Evolutionary conservation across 176 grass and related monocot species (phyloP), one percentile per base, ranked within the genome.

Genomic region (Tillandsia leiboldiana): DNA sequence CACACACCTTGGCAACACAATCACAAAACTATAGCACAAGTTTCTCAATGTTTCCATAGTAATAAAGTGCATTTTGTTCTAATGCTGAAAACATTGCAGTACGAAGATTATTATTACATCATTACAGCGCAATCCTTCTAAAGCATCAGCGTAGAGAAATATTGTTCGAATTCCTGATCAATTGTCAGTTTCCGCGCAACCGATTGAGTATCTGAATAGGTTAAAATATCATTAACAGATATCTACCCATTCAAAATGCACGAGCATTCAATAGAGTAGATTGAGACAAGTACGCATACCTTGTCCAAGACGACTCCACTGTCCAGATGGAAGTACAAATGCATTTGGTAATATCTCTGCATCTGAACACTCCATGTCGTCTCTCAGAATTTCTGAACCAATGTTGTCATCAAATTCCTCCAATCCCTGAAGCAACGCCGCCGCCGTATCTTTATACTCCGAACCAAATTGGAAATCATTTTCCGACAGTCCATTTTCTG

Each of bases 161-260:
- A 96, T 66, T 90, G 87, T 71, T 90, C 87, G 17, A 85, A 96
- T 83, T 87, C 87, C 75, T 83, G 87, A 87, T 96, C 91, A 33
- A 96, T 85, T 3, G 91, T 85, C 48, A 80, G 66, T 42, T 79
- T 80, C 56, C 70, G 78, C 23, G 83, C 78, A 26, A 51, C 68
- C 58, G 68, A 72, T 75, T 78, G 50, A 71, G 76, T 70, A 67
- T 52, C 49, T 50, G 77, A 68, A 79, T 13, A 11, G 68, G 79
- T 3, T 9, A 20, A 29, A 48, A 80, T 78, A 84, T 53, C 63
- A 54, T 5, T 18, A 13, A 56, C 42, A 24, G 24, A 24, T 24
- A 69, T 75, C 17, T 51, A 78, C 18, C 49, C 68, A 65, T 17
- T 17, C 80, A 26, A 59, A 27, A 48, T 42, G 63, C 59, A 26